phyloP scores from a whole-genome alignment of 1,284 basidiomycete species.

The Ceratobasidium sp. region DNA sequence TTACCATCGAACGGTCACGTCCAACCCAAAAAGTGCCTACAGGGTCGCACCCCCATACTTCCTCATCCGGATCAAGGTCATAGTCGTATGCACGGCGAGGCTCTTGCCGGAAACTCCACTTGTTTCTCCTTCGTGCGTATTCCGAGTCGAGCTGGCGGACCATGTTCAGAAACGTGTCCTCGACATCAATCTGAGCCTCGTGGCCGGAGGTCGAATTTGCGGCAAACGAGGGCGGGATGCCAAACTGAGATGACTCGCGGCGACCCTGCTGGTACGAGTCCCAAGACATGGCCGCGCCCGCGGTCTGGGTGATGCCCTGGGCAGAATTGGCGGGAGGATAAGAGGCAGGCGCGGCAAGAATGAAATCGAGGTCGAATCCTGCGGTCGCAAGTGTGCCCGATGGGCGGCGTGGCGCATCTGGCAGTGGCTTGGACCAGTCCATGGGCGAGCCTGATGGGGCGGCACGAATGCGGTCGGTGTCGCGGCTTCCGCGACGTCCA shows the following conservation, averaged over 20 bases:
- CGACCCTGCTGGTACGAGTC: constrained; percentile 36
- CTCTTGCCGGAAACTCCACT: constrained; percentile 53
- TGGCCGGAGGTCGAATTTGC: constrained; percentile 35
- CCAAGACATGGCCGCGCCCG: constrained; percentile 43
- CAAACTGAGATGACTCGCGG: constrained; percentile 13
- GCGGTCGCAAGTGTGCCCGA: constrained; percentile 51
- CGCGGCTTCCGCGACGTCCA: constrained; percentile 3
- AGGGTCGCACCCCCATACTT: constrained; percentile 42
- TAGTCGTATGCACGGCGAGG: constrained; percentile 39
- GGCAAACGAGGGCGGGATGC: constrained; percentile 18
- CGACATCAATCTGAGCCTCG: constrained; percentile 49
- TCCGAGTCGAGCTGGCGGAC: constrained; percentile 56
- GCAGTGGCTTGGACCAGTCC: constrained; percentile 49
- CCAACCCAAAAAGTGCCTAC: constrained; percentile 41
- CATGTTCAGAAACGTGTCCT: constrained; percentile 56
- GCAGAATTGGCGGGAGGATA: constrained; percentile 32
- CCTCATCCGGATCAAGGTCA: constrained; percentile 38
- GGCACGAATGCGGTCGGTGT: constrained; percentile 3
- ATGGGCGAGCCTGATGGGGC: constrained; percentile 17
- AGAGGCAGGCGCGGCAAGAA: constrained; percentile 52
- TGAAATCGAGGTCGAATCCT: constrained; percentile 57
- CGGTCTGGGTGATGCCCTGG: constrained; percentile 19
- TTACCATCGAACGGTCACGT: constrained; percentile 14
- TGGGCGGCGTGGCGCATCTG: constrained; percentile 50
- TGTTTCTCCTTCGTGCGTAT: constrained; percentile 54